Conservation (phyloP, 192 early-diverging fungal species). For the Linnemannia zychae region DNA sequence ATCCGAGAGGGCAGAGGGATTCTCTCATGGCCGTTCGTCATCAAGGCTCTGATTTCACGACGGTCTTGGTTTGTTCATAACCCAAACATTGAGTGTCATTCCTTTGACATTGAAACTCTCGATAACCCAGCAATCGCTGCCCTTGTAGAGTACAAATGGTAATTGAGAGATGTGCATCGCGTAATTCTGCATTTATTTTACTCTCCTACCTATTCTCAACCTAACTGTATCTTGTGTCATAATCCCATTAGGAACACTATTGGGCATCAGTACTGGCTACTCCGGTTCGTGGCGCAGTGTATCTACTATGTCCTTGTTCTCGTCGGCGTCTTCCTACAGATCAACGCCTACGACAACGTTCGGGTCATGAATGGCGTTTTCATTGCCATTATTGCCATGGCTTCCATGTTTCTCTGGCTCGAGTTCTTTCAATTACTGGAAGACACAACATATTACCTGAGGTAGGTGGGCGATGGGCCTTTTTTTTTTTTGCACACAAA, state of each 20-base stretch:
- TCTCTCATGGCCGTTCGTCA: not conserved
- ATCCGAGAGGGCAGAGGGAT: not conserved
- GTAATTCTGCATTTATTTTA: not conserved
- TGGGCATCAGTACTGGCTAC: slow-evolving; percentile 19
- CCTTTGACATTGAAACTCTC: slow-evolving; percentile 1
- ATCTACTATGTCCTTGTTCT: slow-evolving; percentile 27
- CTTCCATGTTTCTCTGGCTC: slow-evolving; percentile 19
- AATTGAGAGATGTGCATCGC: not conserved
- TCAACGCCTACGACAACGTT: not conserved
- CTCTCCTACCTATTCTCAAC: not conserved
- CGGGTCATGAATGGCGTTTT: not conserved
- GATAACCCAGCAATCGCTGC: slow-evolving; percentile 48
- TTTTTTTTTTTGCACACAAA: not conserved
- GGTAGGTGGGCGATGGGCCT: not conserved
- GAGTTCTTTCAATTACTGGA: not conserved
- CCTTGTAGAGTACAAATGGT: slow-evolving; percentile 43
- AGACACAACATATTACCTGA: not conserved
- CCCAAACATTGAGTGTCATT: not conserved
- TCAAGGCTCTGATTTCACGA: not conserved
- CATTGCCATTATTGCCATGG: slow-evolving; percentile 20
- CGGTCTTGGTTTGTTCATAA: not conserved
- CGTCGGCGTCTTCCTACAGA: slow-evolving; percentile 12
- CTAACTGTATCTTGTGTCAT: too few species aligned
- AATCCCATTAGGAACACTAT: slow-evolving; percentile 20
- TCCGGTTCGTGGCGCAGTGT: slow-evolving; percentile 18